These are phyloP conservation scores for Blumeria hordei DNA, from an alignment of 2,329 filamentous ascomycete species.

Conservation along the genomic window DNA sequence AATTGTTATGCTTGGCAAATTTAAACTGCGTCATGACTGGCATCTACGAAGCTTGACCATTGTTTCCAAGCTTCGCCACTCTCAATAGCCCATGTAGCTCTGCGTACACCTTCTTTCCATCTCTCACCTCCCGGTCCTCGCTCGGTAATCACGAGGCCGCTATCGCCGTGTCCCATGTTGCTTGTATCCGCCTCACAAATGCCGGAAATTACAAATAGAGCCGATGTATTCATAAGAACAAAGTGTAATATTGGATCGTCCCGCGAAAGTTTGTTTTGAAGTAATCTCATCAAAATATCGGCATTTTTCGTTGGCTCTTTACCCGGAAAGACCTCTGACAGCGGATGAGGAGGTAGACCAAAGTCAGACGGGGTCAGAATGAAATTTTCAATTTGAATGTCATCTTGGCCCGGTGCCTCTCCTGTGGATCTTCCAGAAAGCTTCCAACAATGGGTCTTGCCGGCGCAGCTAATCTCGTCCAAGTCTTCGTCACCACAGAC, in stretches of 20 bases:
- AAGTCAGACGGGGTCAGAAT: constrained; percentile 65
- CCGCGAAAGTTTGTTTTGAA: constrained; percentile 45
- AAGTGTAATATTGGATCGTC: constrained; percentile 81
- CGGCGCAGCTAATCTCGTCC: constrained; percentile 85
- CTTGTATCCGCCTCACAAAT: constrained; percentile 66
- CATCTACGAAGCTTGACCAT: constrained; percentile 63
- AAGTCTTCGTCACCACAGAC: constrained; percentile 89
- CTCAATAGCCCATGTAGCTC: constrained; percentile 68
- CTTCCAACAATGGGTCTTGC: constrained; percentile 72
- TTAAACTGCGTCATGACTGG: constrained; percentile 20
- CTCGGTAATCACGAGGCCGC: constrained; percentile 58
- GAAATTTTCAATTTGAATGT: constrained; percentile 48
- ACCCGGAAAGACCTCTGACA: constrained; percentile 58
- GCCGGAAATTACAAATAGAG: constrained; percentile 64
- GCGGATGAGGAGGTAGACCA: constrained; percentile 49
- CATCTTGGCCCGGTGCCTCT: constrained; percentile 19
- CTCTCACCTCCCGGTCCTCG: constrained; percentile 63
- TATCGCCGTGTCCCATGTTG: constrained; percentile 56
- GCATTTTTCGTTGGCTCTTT: constrained; percentile 78
- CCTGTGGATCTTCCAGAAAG: constrained; percentile 21
- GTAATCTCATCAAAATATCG: constrained; percentile 50
- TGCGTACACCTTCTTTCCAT: constrained; percentile 85
- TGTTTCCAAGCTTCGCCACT: constrained; percentile 69
- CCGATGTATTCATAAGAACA: constrained; percentile 80
- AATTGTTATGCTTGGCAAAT: too few species aligned